These are phyloP conservation scores for Geotrichum ghanense DNA, from an alignment of 805 yeast species.

Conservation along the genomic window DNA sequence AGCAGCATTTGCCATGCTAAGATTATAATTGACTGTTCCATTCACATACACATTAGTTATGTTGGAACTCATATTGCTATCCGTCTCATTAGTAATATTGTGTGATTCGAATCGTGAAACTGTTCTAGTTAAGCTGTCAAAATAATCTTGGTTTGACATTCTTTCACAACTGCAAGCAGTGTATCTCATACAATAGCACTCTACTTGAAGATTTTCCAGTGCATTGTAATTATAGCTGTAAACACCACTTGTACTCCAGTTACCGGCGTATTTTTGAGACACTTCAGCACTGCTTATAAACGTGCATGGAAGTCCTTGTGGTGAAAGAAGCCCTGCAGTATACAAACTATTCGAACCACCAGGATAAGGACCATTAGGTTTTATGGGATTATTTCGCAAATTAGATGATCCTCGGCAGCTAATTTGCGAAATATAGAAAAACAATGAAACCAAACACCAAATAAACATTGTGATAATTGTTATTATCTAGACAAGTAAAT, in stretches of 20 bases:
- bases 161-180: conserved; percentile 1
- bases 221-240: neutral
- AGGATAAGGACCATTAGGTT: neutral
- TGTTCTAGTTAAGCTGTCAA: neutral
- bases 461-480: too few relatives aligned
- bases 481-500: too few relatives aligned
- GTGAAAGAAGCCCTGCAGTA: neutral
- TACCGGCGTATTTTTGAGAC: neutral
- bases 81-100: too few relatives aligned
- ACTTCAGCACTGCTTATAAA: neutral
- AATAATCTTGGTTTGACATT: neutral
- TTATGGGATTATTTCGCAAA: neutral
- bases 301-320: neutral
- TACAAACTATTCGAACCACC: neutral
- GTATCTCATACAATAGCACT: neutral
- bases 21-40: conserved; percentile 1
- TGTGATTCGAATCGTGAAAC: neutral
- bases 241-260: neutral
- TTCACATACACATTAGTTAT: neutral
- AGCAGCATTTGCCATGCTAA: too few relatives aligned
- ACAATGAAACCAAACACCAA: too few relatives aligned
- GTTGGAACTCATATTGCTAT: neutral
- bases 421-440: neutral
- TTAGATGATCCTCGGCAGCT: neutral
- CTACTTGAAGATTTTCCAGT: neutral